A percentile compares a stretch with the other conserved stretches of the same genome.
Evolutionary conservation across 805 yeast genomes (phyloP).

Genomic region (Cyberlindnera saturnus): DNA sequence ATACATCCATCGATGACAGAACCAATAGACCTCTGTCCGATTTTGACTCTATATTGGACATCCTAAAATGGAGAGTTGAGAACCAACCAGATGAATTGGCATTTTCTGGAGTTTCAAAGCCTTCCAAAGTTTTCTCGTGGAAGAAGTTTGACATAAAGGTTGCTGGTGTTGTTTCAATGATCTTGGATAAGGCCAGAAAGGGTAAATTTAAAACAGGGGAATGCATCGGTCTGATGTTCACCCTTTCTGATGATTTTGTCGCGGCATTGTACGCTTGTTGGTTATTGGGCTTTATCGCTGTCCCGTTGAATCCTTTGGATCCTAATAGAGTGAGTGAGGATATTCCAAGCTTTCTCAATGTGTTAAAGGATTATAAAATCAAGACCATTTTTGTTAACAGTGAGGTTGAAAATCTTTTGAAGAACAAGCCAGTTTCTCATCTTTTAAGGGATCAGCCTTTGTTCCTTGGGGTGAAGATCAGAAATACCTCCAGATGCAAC

Average conservation of each 20-base stretch:
- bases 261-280: slow-evolving; percentile 85
- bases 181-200: slow-evolving; percentile 69
- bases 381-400: slow-evolving; percentile 69
- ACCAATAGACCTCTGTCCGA: slow-evolving; percentile 70
- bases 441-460: slow-evolving; percentile 42
- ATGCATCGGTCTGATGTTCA: slow-evolving; percentile 72
- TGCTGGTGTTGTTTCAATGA: slow-evolving; percentile 65
- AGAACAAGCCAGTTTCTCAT: slow-evolving; percentile 58
- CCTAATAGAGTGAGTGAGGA: slow-evolving; percentile 67
- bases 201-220: slow-evolving; percentile 61
- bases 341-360: slow-evolving; percentile 53
- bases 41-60: slow-evolving; percentile 63
- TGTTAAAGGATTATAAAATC: slow-evolving; percentile 67
- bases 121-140: slow-evolving; percentile 62
- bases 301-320: slow-evolving; percentile 72
- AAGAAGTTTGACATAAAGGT: slow-evolving; percentile 71
- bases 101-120: slow-evolving; percentile 38
- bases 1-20: slow-evolving; percentile 69
- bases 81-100: slow-evolving; percentile 79
- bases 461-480: slow-evolving; percentile 43
- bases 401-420: slow-evolving; percentile 65
- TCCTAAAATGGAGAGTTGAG: slow-evolving; percentile 72
- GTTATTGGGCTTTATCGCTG: slow-evolving; percentile 69
- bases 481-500: slow-evolving; percentile 61
- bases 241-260: slow-evolving; percentile 80